Evolutionary conservation across 441 rosid species (phyloP).

Genomic region (Manihot esculenta): DNA sequence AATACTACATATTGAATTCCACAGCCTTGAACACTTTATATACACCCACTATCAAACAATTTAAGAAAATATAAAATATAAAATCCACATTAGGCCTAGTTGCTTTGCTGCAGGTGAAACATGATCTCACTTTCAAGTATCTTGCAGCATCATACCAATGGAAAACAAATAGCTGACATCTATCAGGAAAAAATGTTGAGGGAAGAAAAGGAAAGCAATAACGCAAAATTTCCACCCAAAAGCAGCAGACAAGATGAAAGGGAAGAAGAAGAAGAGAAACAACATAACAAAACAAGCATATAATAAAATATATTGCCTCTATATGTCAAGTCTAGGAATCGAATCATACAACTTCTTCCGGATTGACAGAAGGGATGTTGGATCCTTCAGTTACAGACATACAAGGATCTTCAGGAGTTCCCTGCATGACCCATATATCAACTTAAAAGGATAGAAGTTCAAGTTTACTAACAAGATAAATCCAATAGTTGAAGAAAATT

Average conservation of each 20-base stretch:
- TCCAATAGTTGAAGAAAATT: slow-evolving; percentile 12
- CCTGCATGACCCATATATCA: slow-evolving; percentile 42
- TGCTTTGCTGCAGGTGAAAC: not conserved
- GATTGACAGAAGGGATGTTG: slow-evolving; percentile 38
- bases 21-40: not conserved
- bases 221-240: not conserved
- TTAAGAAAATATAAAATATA: not conserved
- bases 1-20: not conserved
- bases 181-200: not conserved
- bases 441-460: slow-evolving; percentile 18
- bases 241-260: not conserved
- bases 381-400: slow-evolving; percentile 36
- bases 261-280: not conserved
- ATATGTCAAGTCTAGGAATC: slow-evolving; percentile 14
- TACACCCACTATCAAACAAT: not conserved
- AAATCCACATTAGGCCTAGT: not conserved
- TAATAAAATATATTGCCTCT: slow-evolving; percentile 14
- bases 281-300: slow-evolving; percentile 7
- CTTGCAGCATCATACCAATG: not conserved
- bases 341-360: slow-evolving; percentile 43
- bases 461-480: slow-evolving; percentile 11
- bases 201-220: slow-evolving; percentile 4
- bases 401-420: slow-evolving; percentile 37
- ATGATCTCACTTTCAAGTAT: not conserved
- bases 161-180: not conserved